Conservation (phyloP, 2,329 filamentous ascomycete genomes). For the Sporothrix luriei region DNA sequence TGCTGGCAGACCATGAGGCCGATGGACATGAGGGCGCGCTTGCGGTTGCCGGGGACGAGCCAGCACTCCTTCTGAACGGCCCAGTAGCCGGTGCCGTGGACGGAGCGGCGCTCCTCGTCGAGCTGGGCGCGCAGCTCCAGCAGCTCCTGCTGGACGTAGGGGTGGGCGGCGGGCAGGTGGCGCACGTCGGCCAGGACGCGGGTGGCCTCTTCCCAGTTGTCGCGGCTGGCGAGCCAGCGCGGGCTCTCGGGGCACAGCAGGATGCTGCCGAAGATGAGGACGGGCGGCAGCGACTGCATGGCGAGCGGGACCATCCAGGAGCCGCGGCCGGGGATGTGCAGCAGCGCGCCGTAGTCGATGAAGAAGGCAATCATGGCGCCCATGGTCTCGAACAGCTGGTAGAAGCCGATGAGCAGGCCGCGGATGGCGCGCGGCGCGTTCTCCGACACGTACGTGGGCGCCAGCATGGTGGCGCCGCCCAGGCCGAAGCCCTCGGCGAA, state of each 20-base stretch:
- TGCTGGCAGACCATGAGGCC: constrained; percentile 57
- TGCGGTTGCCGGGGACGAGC: constrained; percentile 48
- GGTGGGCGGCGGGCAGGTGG: constrained; percentile 43
- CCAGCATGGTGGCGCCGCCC: constrained; percentile 58
- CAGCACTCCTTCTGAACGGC: constrained; percentile 41
- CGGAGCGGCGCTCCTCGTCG: constrained; percentile 40
- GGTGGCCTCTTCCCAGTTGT: constrained; percentile 55
- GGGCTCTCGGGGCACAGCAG: constrained; percentile 62
- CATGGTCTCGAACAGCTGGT: constrained; percentile 60
- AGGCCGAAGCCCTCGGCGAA: constrained; percentile 59
- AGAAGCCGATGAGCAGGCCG: constrained; percentile 62
- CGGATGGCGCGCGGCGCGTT: constrained; percentile 62
- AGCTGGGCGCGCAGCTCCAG: constrained; percentile 41
- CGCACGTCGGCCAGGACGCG: constrained; percentile 43
- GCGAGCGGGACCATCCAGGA: constrained; percentile 61
- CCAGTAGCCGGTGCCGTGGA: constrained; percentile 38
- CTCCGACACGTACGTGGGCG: constrained; percentile 63
- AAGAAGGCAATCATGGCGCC: constrained; percentile 57
- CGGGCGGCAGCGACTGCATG: constrained; percentile 59
- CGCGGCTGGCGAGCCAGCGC: constrained; percentile 61
- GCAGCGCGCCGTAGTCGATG: constrained; percentile 56
- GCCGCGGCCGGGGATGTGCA: constrained; percentile 48
- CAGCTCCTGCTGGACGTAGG: constrained; percentile 45
- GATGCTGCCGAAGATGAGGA: constrained; percentile 58
- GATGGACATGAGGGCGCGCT: constrained; percentile 53